Base-by-base conservation (phyloP, 495 filamentous ascomycete species). In the Astrothelium macrocarpum region DNA sequence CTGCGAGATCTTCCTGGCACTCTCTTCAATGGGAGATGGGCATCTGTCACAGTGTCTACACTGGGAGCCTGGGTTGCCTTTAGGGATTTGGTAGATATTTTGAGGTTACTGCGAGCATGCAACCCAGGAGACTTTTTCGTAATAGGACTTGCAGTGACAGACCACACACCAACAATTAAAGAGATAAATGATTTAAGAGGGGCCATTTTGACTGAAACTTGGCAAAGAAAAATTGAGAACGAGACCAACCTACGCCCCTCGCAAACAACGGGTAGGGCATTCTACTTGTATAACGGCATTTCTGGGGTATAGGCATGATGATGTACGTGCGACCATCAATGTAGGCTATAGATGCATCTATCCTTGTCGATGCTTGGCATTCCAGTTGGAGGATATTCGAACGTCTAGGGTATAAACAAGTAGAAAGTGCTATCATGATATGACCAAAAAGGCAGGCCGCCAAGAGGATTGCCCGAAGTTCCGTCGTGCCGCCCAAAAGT, bases 381-480 rank as follows among this genome's bases (percentile, higher is more conserved):
- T 16, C 49, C 16, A 29, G 25, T 29, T 56, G 49, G 20, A 11
- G 49, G 49, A 56, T 5, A 39, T 39, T 39, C 14, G 34, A 14
- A 39, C 5, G 34, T 5, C 5, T 39, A 56, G 49, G 5, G 25
- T 28, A 56, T 56, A n/a, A 16, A 29, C 5, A 29, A n/a, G 25
- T 56, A 29, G 7, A 26, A 11, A 29, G 49, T 49, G 43, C 43
- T 56, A 56, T 56, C 49, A 56, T 56, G 49, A 56, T 29, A 25
- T 20, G 49, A 28, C 49, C 23, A 29, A 56, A 56, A 29, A 56
- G 49, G 49, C 49, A 56, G 49, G 49, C 49, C 49, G 49, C 49
- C 49, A 56, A 56, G 49, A 56, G 11, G 29, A 9, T 11, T 20
- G 23, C 23, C 20, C 20, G 49, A 56, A 29, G 25, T 9, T 56